Evolutionary conservation across 129 eudicot genomes (phyloP).

Genomic region (Escallonia herrerae): DNA sequence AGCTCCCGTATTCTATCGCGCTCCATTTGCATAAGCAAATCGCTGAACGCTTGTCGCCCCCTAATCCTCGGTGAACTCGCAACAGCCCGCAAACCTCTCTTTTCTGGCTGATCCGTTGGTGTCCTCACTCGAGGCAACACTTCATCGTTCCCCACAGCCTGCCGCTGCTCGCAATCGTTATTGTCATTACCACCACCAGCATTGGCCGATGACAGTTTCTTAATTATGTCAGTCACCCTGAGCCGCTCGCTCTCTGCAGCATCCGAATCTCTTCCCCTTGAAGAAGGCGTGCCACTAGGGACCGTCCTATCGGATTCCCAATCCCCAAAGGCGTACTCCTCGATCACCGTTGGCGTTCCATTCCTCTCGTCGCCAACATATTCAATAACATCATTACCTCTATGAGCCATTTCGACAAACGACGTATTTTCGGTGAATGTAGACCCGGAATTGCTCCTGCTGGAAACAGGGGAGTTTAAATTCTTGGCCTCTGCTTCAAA

Average conservation of each 20-base stretch:
- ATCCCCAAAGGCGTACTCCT: constrained; percentile 22
- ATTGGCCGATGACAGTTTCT: constrained; percentile 35
- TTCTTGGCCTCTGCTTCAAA: constrained; percentile 33
- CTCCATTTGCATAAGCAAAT: constrained; percentile 50
- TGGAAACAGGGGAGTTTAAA: constrained; percentile 16
- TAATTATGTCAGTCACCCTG: constrained; percentile 63
- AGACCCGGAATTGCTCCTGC: constrained; percentile 13
- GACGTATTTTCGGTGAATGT: constrained; percentile 13
- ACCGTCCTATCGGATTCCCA: constrained; percentile 39
- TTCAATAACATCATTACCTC: background rate
- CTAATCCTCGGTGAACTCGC: constrained; percentile 45
- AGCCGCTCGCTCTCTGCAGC: constrained; percentile 50
- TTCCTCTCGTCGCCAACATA: constrained; percentile 9
- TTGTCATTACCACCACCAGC: constrained; percentile 11
- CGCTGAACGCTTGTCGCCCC: constrained; percentile 56
- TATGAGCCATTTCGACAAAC: background rate
- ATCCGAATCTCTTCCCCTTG: constrained; percentile 25
- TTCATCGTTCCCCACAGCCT: constrained; percentile 5
- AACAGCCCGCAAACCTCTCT: constrained; percentile 16
- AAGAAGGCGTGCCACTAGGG: constrained; percentile 23
- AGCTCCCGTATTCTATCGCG: constrained; percentile 53
- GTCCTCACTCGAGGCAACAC: constrained; percentile 30
- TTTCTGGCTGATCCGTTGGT: constrained; percentile 14
- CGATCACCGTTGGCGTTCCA: constrained; percentile 2
- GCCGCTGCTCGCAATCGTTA: constrained; percentile 9